Evolutionary conservation across 2,329 filamentous ascomycete genomes (phyloP).

Genomic region (Karstenula rhodostoma): DNA sequence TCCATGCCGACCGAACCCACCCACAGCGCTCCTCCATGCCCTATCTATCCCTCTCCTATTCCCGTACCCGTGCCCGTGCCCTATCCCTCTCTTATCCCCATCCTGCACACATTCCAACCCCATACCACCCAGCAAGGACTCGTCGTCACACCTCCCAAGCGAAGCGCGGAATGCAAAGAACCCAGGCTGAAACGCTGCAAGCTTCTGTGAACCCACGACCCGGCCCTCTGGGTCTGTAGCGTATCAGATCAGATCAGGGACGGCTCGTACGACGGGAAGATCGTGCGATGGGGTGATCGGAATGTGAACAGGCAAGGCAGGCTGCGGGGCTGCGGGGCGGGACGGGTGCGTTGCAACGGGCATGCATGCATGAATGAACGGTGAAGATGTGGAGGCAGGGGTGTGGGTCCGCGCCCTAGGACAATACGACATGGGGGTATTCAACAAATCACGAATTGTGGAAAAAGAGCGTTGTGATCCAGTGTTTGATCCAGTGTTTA

Average conservation of each 20-base stretch:
- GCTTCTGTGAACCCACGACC: background rate
- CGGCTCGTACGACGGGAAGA: background rate
- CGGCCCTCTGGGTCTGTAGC: background rate
- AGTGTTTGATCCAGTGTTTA: constrained; percentile 7
- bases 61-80: too few species aligned
- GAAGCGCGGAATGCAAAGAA: background rate
- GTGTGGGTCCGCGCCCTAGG: background rate
- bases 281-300: background rate
- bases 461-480: background rate
- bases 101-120: background rate
- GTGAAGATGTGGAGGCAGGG: background rate
- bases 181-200: background rate
- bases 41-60: too few species aligned
- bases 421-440: background rate
- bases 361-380: background rate
- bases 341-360: background rate
- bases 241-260: background rate
- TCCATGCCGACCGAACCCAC: too few species aligned
- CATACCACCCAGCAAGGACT: background rate
- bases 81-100: background rate
- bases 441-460: background rate
- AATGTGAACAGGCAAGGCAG: background rate
- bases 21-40: too few species aligned
- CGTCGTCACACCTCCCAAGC: too few species aligned
- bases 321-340: background rate